These are phyloP conservation scores for Pecoramyces ruminantium DNA, from an alignment of 192 early-diverging fungal genomes.

Conservation along the genomic window DNA sequence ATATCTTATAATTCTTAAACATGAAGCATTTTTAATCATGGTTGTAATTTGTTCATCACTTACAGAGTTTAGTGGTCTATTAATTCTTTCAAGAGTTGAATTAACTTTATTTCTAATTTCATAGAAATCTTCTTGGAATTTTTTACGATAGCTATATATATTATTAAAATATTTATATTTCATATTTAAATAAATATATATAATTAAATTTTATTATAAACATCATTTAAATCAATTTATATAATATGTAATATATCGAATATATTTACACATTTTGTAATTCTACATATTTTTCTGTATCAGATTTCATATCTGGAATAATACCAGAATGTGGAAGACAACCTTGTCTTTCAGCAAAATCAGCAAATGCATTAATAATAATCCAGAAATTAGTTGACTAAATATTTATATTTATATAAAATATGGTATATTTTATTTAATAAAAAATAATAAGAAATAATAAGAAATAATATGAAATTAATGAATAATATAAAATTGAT, in stretches of 20 bases:
- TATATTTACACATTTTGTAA: constrained; percentile 63
- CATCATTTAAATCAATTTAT: no score
- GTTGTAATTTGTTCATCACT: constrained; percentile 44
- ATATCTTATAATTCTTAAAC: constrained; percentile 50
- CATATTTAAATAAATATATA: no score
- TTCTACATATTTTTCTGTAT: constrained; percentile 68
- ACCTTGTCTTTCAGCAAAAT: constrained; percentile 60
- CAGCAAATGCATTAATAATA: constrained; percentile 50
- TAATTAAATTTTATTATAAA: no score
- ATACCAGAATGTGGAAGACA: constrained; percentile 65
- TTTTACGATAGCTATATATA: constrained; percentile 48
- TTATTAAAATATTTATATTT: not conserved
- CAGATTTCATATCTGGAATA: constrained; percentile 95
- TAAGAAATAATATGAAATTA: no score
- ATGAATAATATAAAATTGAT: no score
- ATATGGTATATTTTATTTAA: not conserved
- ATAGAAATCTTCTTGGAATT: constrained; percentile 50
- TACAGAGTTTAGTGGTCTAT: constrained; percentile 29
- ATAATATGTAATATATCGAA: no score
- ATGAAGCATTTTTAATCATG: constrained; percentile 69
- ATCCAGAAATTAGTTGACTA: constrained; percentile 73
- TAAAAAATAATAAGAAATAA: not conserved
- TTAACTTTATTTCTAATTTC: constrained; percentile 15
- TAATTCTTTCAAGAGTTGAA: constrained; percentile 21
- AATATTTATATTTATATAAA: not conserved